phyloP scores from a whole-genome alignment of 805 yeast genomes.

The Candida morakotiae region DNA sequence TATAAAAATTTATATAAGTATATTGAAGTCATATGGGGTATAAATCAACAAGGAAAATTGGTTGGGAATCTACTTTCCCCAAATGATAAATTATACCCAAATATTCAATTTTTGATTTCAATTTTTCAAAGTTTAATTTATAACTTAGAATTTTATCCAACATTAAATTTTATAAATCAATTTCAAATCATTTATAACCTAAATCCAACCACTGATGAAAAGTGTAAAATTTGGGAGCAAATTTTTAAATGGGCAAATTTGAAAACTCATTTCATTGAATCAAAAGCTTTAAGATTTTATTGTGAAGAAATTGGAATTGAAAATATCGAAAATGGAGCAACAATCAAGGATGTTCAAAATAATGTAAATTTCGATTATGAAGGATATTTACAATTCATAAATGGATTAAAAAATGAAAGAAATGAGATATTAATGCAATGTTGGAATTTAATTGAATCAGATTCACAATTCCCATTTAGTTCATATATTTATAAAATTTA shows the following conservation, averaged over 20 bases:
- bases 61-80: constrained; percentile 2
- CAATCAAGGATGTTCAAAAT: constrained; percentile 25
- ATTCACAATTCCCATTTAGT: constrained; percentile 19
- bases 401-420: constrained; percentile 23
- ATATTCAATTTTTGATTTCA: constrained; percentile 20
- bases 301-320: constrained; percentile 14
- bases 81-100: constrained; percentile 22
- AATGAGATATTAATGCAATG: constrained; percentile 22
- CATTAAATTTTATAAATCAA: constrained; percentile 31
- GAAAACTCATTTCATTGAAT: constrained; percentile 25
- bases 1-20: constrained; percentile 18
- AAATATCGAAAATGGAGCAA: not conserved
- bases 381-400: constrained; percentile 25
- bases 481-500: constrained; percentile 20
- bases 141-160: constrained; percentile 26
- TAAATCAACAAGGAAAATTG: constrained; percentile 19
- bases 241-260: constrained; percentile 35
- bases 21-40: constrained; percentile 30
- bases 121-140: constrained; percentile 29
- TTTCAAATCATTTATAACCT: constrained; percentile 28
- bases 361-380: constrained; percentile 37
- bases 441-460: constrained; percentile 30
- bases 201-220: constrained; percentile 11
- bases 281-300: constrained; percentile 23
- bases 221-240: constrained; percentile 29